phyloP scores from a whole-genome alignment of 306 rosid genomes.

The Casuarina glauca region DNA sequence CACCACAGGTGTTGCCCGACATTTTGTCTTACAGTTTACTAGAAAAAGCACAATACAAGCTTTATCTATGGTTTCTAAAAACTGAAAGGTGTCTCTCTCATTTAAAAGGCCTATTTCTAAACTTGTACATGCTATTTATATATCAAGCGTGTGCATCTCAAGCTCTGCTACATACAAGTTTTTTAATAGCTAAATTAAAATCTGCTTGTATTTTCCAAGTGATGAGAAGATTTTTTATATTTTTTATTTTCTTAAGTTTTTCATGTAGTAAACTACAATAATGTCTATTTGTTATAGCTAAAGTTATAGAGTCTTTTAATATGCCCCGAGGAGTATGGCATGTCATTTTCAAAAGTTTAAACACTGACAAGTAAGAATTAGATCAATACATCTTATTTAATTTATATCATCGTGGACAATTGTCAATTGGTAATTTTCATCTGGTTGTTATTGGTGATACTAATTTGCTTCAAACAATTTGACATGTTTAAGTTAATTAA shows the following conservation, averaged over 20 bases:
- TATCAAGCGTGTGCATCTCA: neutral
- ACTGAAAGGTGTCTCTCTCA: too few relatives aligned
- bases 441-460: neutral
- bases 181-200: neutral
- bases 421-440: neutral
- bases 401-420: conserved; percentile 1
- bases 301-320: conserved; percentile 75
- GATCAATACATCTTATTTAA: neutral
- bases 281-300: conserved; percentile 45
- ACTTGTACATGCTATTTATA: too few relatives aligned
- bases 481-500: neutral
- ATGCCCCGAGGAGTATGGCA: conserved; percentile 75
- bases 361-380: conserved; percentile 69
- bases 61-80: too few relatives aligned
- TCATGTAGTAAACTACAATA: neutral
- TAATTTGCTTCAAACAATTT: neutral
- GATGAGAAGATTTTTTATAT: neutral
- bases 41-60: too few relatives aligned
- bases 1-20: too few relatives aligned
- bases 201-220: neutral
- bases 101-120: too few relatives aligned
- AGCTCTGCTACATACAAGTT: too few relatives aligned
- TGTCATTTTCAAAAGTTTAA: conserved; percentile 80
- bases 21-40: too few relatives aligned
- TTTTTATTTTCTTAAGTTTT: conserved; percentile 3